Evolutionary conservation across 352 stramenopile species (phyloP), one percentile per base, ranked within the genome.

Genomic region (Hyaloperonospora arabidopsidis): DNA sequence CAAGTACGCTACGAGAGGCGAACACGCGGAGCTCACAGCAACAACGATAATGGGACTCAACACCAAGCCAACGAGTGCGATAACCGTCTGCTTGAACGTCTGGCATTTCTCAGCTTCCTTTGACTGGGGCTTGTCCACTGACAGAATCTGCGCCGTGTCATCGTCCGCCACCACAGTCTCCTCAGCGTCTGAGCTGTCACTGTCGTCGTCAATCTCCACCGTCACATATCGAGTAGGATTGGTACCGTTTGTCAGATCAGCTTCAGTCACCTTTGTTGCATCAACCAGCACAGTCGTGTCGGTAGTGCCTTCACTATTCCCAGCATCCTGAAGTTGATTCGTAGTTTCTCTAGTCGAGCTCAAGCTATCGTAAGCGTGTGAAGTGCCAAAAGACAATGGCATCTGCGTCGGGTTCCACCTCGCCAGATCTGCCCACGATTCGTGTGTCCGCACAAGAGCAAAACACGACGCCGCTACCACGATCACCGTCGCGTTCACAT

Each of bases 1-100:
- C 8, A 45, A 59, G 48, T 65, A 63, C 13, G 61, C 61, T 5
- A 68, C 22, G 6, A 73, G 52, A 2, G 65, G 22, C 5, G 65
- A 60, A 18, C 56, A 57, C 0, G 29, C 32, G 2, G 34, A 41
- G 4, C 43, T 59, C 19, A 68, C 36, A 1, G 47, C 59, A 14
- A 62, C 8, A 2, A 59, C 53, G 5, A 62, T 19, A 21, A 50
- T 40, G 0, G 53, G 48, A 18, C 54, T 5, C 17, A 56, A 2
- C 15, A 62, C 18, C 1, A 67, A 35, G 2, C 45, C 53, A 2
- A 54, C 14, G 12, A 54, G 13, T 8, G 43, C 19, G 8, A 64
- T n/a, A 10, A 46, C n/a, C 14, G 14, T 19, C 13, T 54, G 28
- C 19, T 44, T 41, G 23, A 49, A 13, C 34, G 22, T 35, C 41